phyloP scores from a whole-genome alignment of 2,329 filamentous ascomycete species.

The Thielaviopsis euricoi region DNA sequence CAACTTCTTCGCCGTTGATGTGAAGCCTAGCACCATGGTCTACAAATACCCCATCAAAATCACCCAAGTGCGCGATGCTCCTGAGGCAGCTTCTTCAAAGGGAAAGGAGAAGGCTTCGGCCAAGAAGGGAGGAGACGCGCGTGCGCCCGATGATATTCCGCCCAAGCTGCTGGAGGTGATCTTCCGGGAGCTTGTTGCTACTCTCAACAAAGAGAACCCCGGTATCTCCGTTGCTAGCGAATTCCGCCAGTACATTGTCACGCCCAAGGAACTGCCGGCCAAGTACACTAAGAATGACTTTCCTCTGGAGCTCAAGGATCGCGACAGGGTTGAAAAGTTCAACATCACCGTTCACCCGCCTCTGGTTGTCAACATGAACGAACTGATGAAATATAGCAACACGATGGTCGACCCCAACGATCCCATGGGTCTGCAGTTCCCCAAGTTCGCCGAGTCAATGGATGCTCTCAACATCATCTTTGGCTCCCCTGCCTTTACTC shows the following conservation, averaged over 20 bases:
- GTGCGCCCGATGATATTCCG: slow-evolving; percentile 19
- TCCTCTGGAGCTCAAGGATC: slow-evolving; percentile 4
- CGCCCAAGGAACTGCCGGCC: slow-evolving; percentile 4
- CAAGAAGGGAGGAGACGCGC: background rate
- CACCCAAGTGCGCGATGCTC: slow-evolving; percentile 13
- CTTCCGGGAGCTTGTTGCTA: slow-evolving; percentile 22
- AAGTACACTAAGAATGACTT: slow-evolving; percentile 1
- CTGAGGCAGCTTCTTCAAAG: slow-evolving; percentile 10
- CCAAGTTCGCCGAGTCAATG: slow-evolving; percentile 30
- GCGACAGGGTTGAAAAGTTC: slow-evolving; percentile 24
- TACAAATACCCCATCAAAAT: slow-evolving; percentile 31
- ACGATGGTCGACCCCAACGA: slow-evolving; percentile 25
- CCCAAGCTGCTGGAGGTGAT: slow-evolving; percentile 28
- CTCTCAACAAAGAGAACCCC: slow-evolving; percentile 20
- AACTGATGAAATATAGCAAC: slow-evolving; percentile 27
- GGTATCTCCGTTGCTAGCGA: slow-evolving; percentile 26
- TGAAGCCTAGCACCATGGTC: slow-evolving; percentile 20
- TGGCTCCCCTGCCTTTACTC: slow-evolving; percentile 26
- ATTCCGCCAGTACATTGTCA: slow-evolving; percentile 30
- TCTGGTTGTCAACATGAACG: slow-evolving; percentile 20
- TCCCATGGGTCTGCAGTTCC: slow-evolving; percentile 20
- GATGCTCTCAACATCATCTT: slow-evolving; percentile 37
- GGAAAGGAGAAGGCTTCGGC: slow-evolving; percentile 7
- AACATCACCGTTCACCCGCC: slow-evolving; percentile 24
- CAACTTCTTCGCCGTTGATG: slow-evolving; percentile 34